Percentiles rank a stretch among this genome's conserved stretches.
phyloP scores from a whole-genome alignment of 768 basidiomycete species.

The Mrakia hoshinonis region DNA sequence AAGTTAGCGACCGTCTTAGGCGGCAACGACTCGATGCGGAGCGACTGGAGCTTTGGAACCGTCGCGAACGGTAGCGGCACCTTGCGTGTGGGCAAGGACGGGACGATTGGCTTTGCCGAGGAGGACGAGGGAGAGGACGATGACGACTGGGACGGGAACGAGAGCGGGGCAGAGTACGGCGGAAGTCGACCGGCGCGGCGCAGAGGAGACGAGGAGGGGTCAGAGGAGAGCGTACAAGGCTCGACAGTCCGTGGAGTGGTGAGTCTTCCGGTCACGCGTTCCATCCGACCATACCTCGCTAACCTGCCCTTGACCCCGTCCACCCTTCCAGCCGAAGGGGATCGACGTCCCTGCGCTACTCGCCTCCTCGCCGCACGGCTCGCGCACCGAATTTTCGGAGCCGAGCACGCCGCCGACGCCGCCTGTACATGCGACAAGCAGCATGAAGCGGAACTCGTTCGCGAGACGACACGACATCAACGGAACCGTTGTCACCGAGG shows the following conservation, averaged over 20 bases:
- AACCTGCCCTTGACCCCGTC: neutral
- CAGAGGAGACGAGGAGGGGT: neutral
- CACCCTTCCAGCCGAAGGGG: neutral
- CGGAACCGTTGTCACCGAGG: conserved; percentile 31
- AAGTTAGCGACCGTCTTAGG: neutral
- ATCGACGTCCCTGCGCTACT: conserved; percentile 3
- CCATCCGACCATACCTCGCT: neutral
- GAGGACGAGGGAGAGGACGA: conserved; percentile 30
- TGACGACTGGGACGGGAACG: conserved; percentile 31
- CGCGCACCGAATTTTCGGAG: neutral
- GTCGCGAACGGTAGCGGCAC: conserved; percentile 42
- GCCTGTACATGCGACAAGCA: neutral
- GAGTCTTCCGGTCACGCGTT: neutral
- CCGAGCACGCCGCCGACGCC: neutral
- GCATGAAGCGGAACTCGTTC: conserved; percentile 22
- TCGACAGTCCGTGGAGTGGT: conserved; percentile 22
- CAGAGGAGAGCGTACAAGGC: conserved; percentile 18
- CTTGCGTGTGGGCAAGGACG: neutral
- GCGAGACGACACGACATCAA: conserved; percentile 31
- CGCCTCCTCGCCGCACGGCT: neutral
- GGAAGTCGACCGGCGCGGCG: neutral
- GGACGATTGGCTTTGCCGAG: conserved; percentile 26
- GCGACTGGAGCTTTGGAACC: conserved; percentile 95
- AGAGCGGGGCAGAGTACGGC: neutral
- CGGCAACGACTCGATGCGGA: conserved; percentile 51